Conservation (phyloP, 306 rosid species). For the Fragaria vesca region DNA sequence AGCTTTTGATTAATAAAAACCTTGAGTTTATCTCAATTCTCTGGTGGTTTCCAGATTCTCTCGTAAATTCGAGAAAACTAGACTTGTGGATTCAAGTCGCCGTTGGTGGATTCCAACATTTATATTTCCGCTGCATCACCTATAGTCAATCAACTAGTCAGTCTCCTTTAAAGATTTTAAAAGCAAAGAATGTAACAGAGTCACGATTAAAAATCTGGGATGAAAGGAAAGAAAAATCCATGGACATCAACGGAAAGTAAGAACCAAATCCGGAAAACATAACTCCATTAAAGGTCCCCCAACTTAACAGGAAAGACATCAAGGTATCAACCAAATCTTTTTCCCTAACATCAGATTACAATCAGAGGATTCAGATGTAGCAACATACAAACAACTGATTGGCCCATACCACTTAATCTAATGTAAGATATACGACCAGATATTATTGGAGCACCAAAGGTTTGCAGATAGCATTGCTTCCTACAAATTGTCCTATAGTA, state of each 20-base stretch:
- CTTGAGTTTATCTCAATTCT: too few relatives aligned
- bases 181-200: constrained; percentile 5
- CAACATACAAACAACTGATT: constrained; percentile 1
- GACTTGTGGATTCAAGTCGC: too few relatives aligned
- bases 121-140: too few relatives aligned
- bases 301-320: not conserved
- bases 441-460: not conserved
- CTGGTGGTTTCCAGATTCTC: too few relatives aligned
- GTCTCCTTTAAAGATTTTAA: constrained; percentile 23
- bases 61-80: too few relatives aligned
- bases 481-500: not conserved
- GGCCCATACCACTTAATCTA: not conserved
- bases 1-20: too few relatives aligned
- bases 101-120: too few relatives aligned
- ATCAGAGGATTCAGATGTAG: not conserved
- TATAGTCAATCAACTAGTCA: constrained; percentile 29
- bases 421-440: not conserved
- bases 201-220: constrained; percentile 6
- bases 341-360: not conserved
- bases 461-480: not conserved
- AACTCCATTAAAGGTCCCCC: not conserved
- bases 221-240: not conserved
- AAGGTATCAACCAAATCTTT: not conserved
- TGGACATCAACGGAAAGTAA: not conserved
- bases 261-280: not conserved